Evolutionary conservation across 768 basidiomycete species (phyloP).

Genomic region (Mycena kentingensis): DNA sequence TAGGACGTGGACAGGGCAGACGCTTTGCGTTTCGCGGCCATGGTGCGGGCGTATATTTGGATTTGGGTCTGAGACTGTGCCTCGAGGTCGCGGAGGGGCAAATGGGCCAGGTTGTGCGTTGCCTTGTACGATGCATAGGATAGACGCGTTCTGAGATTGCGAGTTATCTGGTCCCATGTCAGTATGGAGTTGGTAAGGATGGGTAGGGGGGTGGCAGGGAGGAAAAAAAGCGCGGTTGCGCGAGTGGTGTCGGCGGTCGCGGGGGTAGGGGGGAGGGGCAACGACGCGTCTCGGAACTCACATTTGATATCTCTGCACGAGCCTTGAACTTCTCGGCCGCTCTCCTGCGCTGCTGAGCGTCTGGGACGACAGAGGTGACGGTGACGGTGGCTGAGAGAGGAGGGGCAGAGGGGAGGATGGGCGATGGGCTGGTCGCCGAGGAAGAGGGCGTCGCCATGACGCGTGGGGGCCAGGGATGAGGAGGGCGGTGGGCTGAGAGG

Average conservation of each 20-base stretch:
- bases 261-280: slow-evolving; percentile 27
- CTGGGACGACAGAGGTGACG: slow-evolving; percentile 36
- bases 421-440: slow-evolving; percentile 81
- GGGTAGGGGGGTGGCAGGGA: slow-evolving; percentile 12
- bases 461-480: slow-evolving; percentile 32
- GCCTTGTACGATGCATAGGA: slow-evolving; percentile 87
- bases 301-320: slow-evolving; percentile 78
- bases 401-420: slow-evolving; percentile 64
- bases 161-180: slow-evolving; percentile 65
- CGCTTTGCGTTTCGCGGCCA: slow-evolving; percentile 61
- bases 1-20: slow-evolving; percentile 22
- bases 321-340: slow-evolving; percentile 77
- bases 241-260: slow-evolving; percentile 1
- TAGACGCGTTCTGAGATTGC: slow-evolving; percentile 76
- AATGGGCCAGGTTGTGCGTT: slow-evolving; percentile 65
- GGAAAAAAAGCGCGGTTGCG: slow-evolving; percentile 13
- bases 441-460: slow-evolving; percentile 81
- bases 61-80: slow-evolving; percentile 51
- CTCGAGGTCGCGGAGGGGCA: slow-evolving; percentile 73
- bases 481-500: no score
- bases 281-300: slow-evolving; percentile 63
- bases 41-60: slow-evolving; percentile 51
- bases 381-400: slow-evolving; percentile 42
- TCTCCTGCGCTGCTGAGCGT: slow-evolving; percentile 63
- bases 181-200: slow-evolving; percentile 37